Evolutionary conservation across 208 protist genomes (phyloP), one percentile per base, ranked within the genome.

Genomic region (Naegleria lovaniensis): DNA sequence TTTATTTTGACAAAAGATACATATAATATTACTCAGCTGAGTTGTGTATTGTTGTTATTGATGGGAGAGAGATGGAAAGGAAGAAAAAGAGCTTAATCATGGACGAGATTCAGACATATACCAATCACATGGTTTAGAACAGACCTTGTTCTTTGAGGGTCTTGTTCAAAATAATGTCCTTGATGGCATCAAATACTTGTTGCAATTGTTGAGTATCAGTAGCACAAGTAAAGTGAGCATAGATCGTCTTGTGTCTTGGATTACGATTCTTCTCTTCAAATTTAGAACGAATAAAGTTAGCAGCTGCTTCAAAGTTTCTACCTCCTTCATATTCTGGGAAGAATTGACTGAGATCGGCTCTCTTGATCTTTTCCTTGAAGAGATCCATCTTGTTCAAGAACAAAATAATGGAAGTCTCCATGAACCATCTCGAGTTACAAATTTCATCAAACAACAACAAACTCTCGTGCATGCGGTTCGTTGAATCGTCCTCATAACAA

Each of bases 91-190:
- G 15, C 9, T n/a, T 25, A 9, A 29, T 29, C 4, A 29, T 9
- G 22, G 15, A 9, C 2, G 22, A 75, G 2, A 75, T n/a, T 6
- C 52, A 58, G 6, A 6, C 6, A 58, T 58, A 58, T 58, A 16
- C 16, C 16, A 58, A 86, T 43, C n/a, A n/a, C n/a, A n/a, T n/a
- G n/a, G n/a, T 52, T 88, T 88, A 88, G 9, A 88, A 40, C 5
- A 88, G 19, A 39, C 41, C 41, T 58, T 88, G 85, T 36, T 90
- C 51, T 40, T 76, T 55, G 11, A 90, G 13, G 16, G 16, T 76
- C 51, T 76, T 84, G 67, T 58, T n/a, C 22, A 94, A 79, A 89
- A 96, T 94, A 85, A 95, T 94, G 75, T 95, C 93, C 83, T 94
- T 92, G 33, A 96, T 93, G 39, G 92, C 91, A 55, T 95, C 91